These are phyloP conservation scores for Dichomitus squalens DNA, from an alignment of 1,284 basidiomycete genomes.

Conservation along the genomic window DNA sequence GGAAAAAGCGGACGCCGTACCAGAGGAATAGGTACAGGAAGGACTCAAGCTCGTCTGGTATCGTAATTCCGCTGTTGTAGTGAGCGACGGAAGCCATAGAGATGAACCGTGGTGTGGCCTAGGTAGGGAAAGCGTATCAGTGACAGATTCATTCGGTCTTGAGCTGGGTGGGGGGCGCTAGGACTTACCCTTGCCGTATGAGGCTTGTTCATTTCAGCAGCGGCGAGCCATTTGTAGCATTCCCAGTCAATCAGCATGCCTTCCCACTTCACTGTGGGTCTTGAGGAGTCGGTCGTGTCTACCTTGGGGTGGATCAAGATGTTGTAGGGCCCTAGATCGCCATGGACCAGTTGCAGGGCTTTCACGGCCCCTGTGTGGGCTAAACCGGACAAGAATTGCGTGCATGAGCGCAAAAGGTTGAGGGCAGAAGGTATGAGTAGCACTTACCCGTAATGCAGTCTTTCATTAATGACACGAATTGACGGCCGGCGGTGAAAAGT, in stretches of 20 bases:
- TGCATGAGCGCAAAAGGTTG: no score
- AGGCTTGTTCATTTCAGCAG: not conserved
- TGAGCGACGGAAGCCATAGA: not conserved
- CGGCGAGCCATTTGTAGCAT: not conserved
- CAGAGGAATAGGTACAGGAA: slow-evolving; percentile 5
- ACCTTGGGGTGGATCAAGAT: slow-evolving; percentile 3
- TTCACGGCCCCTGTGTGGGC: slow-evolving; percentile 5
- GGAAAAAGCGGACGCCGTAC: slow-evolving; percentile 4
- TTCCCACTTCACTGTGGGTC: not conserved
- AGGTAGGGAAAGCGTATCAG: not conserved
- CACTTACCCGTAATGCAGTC: not conserved
- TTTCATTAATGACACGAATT: not conserved
- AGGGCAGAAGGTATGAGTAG: no score
- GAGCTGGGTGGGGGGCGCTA: no score
- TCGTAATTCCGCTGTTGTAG: not conserved
- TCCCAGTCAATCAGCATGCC: slow-evolving; percentile 16
- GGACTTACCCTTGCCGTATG: not conserved
- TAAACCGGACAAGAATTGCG: no score
- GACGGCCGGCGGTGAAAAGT: not conserved
- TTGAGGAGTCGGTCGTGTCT: not conserved
- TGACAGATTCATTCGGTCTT: no score
- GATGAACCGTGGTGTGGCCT: not conserved
- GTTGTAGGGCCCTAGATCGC: slow-evolving; percentile 5
- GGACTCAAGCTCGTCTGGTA: slow-evolving; percentile 14
- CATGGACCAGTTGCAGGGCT: not conserved